Evolutionary conservation across 2,329 filamentous ascomycete genomes (phyloP).

Genomic region (Hymenoscyphus linearis): DNA sequence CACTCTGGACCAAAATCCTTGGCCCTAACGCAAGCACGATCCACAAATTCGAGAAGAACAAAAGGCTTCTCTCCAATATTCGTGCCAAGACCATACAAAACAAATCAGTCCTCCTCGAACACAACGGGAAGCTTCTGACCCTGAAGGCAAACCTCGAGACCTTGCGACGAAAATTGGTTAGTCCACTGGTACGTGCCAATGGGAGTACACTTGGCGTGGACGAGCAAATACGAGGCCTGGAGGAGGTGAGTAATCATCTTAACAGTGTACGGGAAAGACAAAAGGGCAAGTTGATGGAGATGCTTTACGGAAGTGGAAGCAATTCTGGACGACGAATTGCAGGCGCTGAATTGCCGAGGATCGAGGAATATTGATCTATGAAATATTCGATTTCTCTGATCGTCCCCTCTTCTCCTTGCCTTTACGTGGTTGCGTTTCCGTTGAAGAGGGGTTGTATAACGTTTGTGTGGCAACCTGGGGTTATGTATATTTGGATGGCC

Average conservation of each 20-base stretch:
- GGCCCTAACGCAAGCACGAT: conserved; percentile 69
- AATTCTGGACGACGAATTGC: conserved; percentile 14
- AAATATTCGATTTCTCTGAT: neutral
- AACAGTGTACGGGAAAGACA: conserved; percentile 71
- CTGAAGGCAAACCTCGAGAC: conserved; percentile 83
- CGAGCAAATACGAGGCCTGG: conserved; percentile 78
- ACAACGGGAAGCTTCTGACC: conserved; percentile 76
- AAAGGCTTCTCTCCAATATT: conserved; percentile 70
- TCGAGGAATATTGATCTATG: neutral
- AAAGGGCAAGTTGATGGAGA: conserved; percentile 77
- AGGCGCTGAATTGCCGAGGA: conserved; percentile 9
- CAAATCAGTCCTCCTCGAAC: conserved; percentile 79
- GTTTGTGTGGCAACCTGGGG: neutral
- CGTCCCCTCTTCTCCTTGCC: neutral
- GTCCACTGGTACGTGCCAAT: conserved; percentile 69
- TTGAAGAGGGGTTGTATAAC: neutral
- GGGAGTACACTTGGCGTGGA: conserved; percentile 69
- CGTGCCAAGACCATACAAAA: conserved; percentile 79
- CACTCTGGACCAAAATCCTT: conserved; percentile 80
- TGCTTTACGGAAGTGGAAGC: conserved; percentile 55
- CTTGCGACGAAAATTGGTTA: conserved; percentile 77
- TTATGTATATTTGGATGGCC: neutral
- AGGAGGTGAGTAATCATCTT: conserved; percentile 74
- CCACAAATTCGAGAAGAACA: conserved; percentile 91
- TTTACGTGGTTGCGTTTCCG: neutral